phyloP scores from a whole-genome alignment of 164 flowering plant species.

The Chloranthus sessilifolius region DNA sequence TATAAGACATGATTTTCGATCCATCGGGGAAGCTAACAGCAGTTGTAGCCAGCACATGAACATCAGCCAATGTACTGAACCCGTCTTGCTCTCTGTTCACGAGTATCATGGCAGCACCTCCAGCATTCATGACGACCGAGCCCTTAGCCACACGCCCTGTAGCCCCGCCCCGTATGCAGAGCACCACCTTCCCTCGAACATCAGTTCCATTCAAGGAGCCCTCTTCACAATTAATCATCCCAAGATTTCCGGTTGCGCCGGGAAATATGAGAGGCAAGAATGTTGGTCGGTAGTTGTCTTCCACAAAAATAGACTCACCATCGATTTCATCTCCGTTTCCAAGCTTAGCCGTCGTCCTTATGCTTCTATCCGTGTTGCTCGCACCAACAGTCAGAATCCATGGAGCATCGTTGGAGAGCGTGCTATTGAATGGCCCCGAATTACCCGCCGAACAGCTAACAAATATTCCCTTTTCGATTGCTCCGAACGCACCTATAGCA shows the following conservation, averaged over 20 bases:
- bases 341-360: slow-evolving; percentile 25
- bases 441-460: slow-evolving; percentile 51
- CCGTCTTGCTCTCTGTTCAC: slow-evolving; percentile 26
- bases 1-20: slow-evolving; percentile 28
- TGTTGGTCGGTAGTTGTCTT: slow-evolving; percentile 14
- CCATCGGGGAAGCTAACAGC: slow-evolving; percentile 34
- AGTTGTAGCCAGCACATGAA: slow-evolving; percentile 47
- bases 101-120: slow-evolving; percentile 57
- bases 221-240: slow-evolving; percentile 13
- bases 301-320: slow-evolving; percentile 47
- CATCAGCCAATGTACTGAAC: slow-evolving; percentile 25
- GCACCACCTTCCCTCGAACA: slow-evolving; percentile 35
- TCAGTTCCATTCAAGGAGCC: slow-evolving; percentile 21
- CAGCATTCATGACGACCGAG: slow-evolving; percentile 30
- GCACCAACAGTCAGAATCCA: slow-evolving; percentile 71
- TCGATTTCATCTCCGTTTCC: slow-evolving; percentile 30
- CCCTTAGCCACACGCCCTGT: slow-evolving; percentile 32
- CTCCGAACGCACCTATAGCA: slow-evolving; percentile 41
- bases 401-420: slow-evolving; percentile 44
- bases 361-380: slow-evolving; percentile 38
- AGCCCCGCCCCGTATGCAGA: slow-evolving; percentile 30
- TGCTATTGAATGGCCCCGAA: slow-evolving; percentile 31
- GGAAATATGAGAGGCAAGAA: slow-evolving; percentile 34
- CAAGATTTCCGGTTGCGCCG: slow-evolving; percentile 18
- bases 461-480: slow-evolving; percentile 46